Evolutionary conservation across 2,329 filamentous ascomycete species (phyloP), one percentile per base, ranked within the genome.

Genomic region (Karstenula rhodostoma): DNA sequence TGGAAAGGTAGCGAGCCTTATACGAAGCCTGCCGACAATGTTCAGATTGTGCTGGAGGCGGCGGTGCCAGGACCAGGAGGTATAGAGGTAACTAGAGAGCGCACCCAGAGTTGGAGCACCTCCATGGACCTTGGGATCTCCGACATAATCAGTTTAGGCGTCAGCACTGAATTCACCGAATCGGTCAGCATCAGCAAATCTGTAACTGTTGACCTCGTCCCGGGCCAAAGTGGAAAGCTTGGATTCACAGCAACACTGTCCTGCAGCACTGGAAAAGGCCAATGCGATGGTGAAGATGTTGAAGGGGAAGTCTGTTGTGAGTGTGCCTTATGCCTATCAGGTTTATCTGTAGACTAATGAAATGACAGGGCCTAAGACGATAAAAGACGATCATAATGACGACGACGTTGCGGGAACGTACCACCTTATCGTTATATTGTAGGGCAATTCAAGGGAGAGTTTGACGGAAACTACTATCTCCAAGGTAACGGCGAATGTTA

Each of bases 251-350:
- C 48, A 3, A 37, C 29, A 17, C 2, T 51, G 32, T 22, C 15
- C n/a, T 51, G 48, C 48, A 51, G 48, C 32, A 37, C 29, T 23
- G 48, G 48, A 37, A 51, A 51, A 19, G 48, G 48, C 3, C 17
- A 51, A 32, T 51, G 48, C 27, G 32, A 51, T 23, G 29, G 12
- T 23, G 48, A 32, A 12, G 48, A 51, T 4, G 48, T 51, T 23
- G 48, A 51, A 32, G 48, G 48, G 1, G 48, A 51, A 19, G 48
- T 51, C 15, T 51, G 48, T 32, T 51, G 48, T 51, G 37, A 51
- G n/a, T 37, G 3, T 49, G 9, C 8, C 47, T 32, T 19, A 27
- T 40, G 8, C 15, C 9, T 8, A 17, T 40, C 35, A 40, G 13
- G 15, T 25, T 25, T 12, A 44, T 12, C 22, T 4, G n/a, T 25